A percentile compares a stretch with the other conserved stretches of the same genome.
phyloP scores from a whole-genome alignment of 2,329 filamentous ascomycete genomes.

The Colletotrichum acutatum region DNA sequence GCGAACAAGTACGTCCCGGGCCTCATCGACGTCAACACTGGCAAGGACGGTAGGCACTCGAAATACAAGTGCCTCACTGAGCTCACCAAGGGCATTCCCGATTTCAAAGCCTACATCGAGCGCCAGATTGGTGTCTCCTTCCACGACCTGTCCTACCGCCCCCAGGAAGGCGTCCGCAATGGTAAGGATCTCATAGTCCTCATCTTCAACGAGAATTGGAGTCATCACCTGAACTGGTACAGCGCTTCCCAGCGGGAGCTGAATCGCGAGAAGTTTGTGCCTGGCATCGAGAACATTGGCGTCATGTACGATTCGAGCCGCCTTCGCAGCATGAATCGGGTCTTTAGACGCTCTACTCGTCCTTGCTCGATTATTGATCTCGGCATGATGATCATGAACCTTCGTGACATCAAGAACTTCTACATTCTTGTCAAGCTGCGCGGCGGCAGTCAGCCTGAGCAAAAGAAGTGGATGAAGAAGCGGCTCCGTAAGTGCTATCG shows the following conservation, averaged over 20 bases:
- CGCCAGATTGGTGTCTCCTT: background rate
- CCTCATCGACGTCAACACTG: background rate
- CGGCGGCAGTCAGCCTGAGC: too few species aligned
- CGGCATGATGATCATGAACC: rapidly evolving
- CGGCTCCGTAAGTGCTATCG: background rate
- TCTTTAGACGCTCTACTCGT: background rate
- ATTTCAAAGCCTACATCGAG: background rate
- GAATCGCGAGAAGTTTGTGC: background rate
- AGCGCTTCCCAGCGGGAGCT: rapidly evolving
- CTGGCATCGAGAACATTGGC: background rate
- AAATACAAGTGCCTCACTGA: background rate
- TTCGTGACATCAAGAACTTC: background rate
- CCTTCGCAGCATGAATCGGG: background rate
- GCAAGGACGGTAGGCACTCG: background rate
- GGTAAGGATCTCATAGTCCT: background rate
- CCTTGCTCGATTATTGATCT: background rate
- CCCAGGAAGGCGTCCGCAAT: background rate
- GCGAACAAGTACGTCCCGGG: background rate
- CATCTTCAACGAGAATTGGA: background rate
- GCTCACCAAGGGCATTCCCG: background rate
- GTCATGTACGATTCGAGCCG: background rate
- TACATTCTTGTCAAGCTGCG: background rate
- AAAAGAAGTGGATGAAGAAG: background rate
- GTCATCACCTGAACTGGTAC: background rate
- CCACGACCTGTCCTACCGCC: background rate